These are phyloP conservation scores for Melampsora occidentalis DNA, from an alignment of 1,284 basidiomycete species.

Conservation along the genomic window DNA sequence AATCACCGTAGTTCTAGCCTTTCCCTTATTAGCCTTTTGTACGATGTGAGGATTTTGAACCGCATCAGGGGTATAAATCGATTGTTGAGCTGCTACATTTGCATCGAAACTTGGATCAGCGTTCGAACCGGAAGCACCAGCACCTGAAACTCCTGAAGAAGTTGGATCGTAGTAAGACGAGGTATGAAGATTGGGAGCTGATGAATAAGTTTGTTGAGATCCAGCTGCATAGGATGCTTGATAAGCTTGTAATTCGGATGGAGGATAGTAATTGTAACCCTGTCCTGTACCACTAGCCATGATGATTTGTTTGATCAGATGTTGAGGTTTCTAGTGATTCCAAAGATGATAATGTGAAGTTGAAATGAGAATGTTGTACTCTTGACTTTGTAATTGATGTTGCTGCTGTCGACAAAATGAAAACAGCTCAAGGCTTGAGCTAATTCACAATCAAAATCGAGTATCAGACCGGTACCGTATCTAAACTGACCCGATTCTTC, in stretches of 20 bases:
- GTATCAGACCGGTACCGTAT: no score
- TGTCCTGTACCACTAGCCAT: not conserved
- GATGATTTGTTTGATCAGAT: no score
- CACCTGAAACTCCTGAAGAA: constrained; percentile 18
- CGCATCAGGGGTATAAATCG: constrained; percentile 49
- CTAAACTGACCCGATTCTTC: no score
- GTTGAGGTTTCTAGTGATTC: no score
- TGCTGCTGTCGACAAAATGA: no score
- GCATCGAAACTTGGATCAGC: constrained; percentile 44
- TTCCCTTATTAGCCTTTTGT: constrained; percentile 73
- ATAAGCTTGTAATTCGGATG: constrained; percentile 16
- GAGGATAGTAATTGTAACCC: constrained; percentile 14
- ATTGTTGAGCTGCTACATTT: constrained; percentile 45
- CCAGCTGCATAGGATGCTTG: not conserved
- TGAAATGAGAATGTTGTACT: no score
- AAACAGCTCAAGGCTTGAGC: no score
- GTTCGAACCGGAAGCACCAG: not conserved
- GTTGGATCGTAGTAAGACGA: constrained; percentile 38
- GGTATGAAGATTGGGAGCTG: not conserved
- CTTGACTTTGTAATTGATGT: no score
- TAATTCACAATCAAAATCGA: no score
- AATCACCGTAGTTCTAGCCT: constrained; percentile 88
- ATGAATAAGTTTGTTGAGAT: constrained; percentile 11
- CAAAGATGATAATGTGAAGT: no score
- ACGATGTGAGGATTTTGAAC: constrained; percentile 15